phyloP scores from a whole-genome alignment of 2,329 filamentous ascomycete species.

The Corynespora cassiicola region DNA sequence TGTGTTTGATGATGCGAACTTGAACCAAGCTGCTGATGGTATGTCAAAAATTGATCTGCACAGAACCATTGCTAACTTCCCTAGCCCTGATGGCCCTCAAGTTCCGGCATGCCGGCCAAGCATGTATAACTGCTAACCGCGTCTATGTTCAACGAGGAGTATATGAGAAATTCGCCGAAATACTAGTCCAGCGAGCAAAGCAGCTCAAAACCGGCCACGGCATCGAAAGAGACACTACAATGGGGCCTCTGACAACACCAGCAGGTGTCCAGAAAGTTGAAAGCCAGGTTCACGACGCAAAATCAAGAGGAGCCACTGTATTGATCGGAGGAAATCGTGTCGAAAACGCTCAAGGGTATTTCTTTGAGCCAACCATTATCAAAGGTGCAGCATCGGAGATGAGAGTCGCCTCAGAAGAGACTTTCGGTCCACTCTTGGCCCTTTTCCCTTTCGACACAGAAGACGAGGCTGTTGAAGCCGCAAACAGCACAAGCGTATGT shows the following conservation, averaged over 20 bases:
- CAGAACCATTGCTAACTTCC: slow-evolving; percentile 2
- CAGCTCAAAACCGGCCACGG: slow-evolving; percentile 58
- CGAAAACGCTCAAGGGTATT: slow-evolving; percentile 54
- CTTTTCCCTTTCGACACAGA: slow-evolving; percentile 67
- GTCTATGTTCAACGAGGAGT: slow-evolving; percentile 54
- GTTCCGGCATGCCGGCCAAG: slow-evolving; percentile 54
- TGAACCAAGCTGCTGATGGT: slow-evolving; percentile 52
- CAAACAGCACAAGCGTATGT: slow-evolving; percentile 64
- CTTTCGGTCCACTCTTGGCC: slow-evolving; percentile 66
- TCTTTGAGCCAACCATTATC: slow-evolving; percentile 51
- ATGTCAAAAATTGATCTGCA: slow-evolving; percentile 19
- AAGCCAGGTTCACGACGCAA: slow-evolving; percentile 31
- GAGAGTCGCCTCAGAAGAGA: slow-evolving; percentile 57
- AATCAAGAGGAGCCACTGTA: slow-evolving; percentile 41
- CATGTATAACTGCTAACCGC: slow-evolving; percentile 46
- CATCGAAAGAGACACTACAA: slow-evolving; percentile 58
- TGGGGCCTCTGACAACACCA: slow-evolving; percentile 63
- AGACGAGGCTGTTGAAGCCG: slow-evolving; percentile 62
- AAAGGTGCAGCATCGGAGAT: slow-evolving; percentile 16
- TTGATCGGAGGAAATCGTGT: slow-evolving; percentile 55
- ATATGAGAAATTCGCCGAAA: slow-evolving; percentile 38
- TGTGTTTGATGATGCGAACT: slow-evolving; percentile 65
- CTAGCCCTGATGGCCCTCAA: too few species aligned
- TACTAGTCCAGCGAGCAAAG: slow-evolving; percentile 47
- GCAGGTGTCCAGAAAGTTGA: slow-evolving; percentile 44